phyloP scores from a whole-genome alignment of 345 rosid genomes.

The Crucihimalaya himalaica region DNA sequence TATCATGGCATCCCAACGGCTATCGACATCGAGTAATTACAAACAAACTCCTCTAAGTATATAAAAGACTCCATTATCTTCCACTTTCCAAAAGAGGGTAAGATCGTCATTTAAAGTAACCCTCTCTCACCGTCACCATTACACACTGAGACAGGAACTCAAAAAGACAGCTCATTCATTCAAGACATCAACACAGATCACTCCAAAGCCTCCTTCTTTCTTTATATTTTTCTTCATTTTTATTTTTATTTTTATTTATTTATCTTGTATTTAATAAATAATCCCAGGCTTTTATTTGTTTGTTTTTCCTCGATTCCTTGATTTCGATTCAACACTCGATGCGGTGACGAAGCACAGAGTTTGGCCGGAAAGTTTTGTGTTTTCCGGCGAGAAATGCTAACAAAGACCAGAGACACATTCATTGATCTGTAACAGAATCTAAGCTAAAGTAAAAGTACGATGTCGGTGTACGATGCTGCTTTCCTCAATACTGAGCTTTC shows the following conservation, averaged over 20 bases:
- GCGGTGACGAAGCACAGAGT: not conserved
- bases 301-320: constrained; percentile 5
- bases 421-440: not conserved
- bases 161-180: constrained; percentile 40
- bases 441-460: not conserved
- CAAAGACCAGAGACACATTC: not conserved
- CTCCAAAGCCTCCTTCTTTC: constrained; percentile 15
- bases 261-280: too few species aligned
- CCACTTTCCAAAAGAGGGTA: not conserved
- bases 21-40: not conserved
- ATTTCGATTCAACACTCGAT: constrained; percentile 2
- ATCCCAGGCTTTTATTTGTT: not conserved
- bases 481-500: constrained; percentile 50
- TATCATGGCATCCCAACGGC: constrained; percentile 6
- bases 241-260: not conserved
- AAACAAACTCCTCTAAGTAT: constrained; percentile 17
- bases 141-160: constrained; percentile 36
- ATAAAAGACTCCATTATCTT: not conserved
- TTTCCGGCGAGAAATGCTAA: constrained; percentile 28
- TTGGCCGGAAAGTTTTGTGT: not conserved
- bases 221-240: not conserved
- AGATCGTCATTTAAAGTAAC: not conserved
- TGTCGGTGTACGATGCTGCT: constrained; percentile 40
- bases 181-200: constrained; percentile 16
- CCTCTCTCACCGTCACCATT: constrained; percentile 21